Base-by-base conservation (phyloP, 495 filamentous ascomycete species). In the Neurospora pannonica region DNA sequence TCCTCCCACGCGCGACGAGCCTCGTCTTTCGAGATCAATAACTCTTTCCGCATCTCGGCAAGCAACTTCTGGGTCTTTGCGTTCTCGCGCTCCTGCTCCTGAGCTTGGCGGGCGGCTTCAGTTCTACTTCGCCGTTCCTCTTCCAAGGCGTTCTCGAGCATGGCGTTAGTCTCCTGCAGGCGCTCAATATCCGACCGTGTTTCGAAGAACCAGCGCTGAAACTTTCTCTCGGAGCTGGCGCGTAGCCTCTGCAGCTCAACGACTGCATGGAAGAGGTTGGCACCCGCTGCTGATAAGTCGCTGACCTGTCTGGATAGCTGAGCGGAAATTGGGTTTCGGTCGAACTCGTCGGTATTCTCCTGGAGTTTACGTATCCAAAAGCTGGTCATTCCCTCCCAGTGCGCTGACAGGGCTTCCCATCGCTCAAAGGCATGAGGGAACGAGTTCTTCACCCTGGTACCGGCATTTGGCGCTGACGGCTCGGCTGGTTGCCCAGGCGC, bases 171-270 rank as follows among this genome's bases (percentile, higher is more conserved):
- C 80, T 98, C 96, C 74, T 93, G 90, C 46, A 90, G 84, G 15
- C 92, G 91, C 84, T 99, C 96, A 77, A 97, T 89, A 73, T 98
- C 94, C 46, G 90, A 87, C 62, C 95, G 90, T 3, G 93, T 97
- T 77, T 99, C 96, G 79, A 97, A 97, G 83, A 98, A 98, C 96
- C 96, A 99, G 48, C 97, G 90, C 82, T 98, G 97, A 80, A 99
- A 99, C 79, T 98, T 98, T 42, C 97, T 89, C 81, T 98, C 97
- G 2, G 94, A 97, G 28, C 93, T 97, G 24, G 97, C 96, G 28
- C 96, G 93, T 17, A 99, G 87, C n/a, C 96, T 91, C 78, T 99
- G 96, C 39, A 99, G 85, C 80, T 99, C 96, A 17, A 99, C 95
- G 2, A 99, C 95, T 7, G 97, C 96, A 80, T 98, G 96, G 81